phyloP scores from a whole-genome alignment of 169 alveolate genomes.

The Cryptosporidium bovis region DNA sequence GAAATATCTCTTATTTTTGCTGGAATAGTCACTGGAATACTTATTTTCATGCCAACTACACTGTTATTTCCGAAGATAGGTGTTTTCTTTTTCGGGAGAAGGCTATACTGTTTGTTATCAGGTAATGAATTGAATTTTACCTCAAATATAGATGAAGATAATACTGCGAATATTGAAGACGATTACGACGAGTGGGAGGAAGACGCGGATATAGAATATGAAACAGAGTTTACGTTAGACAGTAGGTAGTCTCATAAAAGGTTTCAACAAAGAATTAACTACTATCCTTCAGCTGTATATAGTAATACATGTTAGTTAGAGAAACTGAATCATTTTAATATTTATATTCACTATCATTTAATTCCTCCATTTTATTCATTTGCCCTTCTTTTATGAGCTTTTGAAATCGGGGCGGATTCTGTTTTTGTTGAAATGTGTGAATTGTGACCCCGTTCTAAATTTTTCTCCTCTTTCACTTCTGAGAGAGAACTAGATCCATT shows the following conservation, averaged over 20 bases:
- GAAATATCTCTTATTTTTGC: constrained; percentile 66
- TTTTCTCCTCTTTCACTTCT: too few species aligned
- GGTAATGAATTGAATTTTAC: constrained; percentile 27
- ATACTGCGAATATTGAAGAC: constrained; percentile 19
- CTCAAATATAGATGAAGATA: neutral
- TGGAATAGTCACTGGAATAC: constrained; percentile 56
- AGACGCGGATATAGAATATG: constrained; percentile 41
- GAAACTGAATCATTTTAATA: too few species aligned
- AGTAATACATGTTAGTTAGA: too few species aligned
- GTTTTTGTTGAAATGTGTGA: neutral
- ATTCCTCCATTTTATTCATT: too few species aligned
- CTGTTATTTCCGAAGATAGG: constrained; percentile 58
- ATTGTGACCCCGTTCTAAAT: too few species aligned
- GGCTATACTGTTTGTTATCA: constrained; percentile 23
- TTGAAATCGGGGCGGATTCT: neutral
- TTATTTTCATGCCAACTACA: constrained; percentile 52
- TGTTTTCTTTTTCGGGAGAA: constrained; percentile 39
- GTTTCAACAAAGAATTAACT: neutral
- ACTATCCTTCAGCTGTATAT: neutral
- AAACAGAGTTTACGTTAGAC: constrained; percentile 62
- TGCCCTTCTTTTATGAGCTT: neutral
- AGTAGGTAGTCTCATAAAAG: neutral
- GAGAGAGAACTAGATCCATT: too few species aligned
- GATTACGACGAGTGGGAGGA: constrained; percentile 37
- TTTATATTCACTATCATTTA: too few species aligned